Evolutionary conservation across 371 early-diverging fungal genomes (phyloP).

Genomic region (Mortierella sp.): DNA sequence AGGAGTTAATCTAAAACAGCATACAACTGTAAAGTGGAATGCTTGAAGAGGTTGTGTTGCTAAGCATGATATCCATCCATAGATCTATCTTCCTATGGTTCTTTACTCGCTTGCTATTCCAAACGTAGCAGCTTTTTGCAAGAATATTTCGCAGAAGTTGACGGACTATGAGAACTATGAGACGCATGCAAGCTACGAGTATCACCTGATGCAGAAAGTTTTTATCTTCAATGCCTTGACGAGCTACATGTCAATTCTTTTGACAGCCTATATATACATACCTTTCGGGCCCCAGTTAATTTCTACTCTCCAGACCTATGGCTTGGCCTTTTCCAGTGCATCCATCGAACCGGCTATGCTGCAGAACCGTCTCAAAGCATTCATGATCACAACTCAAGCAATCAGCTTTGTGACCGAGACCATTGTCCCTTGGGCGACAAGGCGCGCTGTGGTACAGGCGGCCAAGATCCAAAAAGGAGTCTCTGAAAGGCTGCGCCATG

Average conservation of each 20-base stretch:
- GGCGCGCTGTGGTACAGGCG: slow-evolving; percentile 59
- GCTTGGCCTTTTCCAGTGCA: slow-evolving; percentile 41
- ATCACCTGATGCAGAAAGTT: slow-evolving; percentile 82
- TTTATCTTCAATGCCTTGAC: slow-evolving; percentile 88
- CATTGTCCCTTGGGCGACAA: slow-evolving; percentile 74
- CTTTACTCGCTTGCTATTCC: slow-evolving; percentile 84
- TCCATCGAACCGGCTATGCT: slow-evolving; percentile 73
- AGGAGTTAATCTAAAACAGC: background rate
- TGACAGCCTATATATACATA: slow-evolving; percentile 90
- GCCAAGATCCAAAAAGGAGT: slow-evolving; percentile 53
- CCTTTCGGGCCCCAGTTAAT: slow-evolving; percentile 66
- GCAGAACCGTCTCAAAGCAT: slow-evolving; percentile 78
- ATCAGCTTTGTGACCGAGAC: slow-evolving; percentile 82
- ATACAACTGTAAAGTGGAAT: background rate
- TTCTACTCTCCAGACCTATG: slow-evolving; percentile 42
- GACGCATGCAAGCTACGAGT: slow-evolving; percentile 78
- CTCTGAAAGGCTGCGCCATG: slow-evolving; percentile 22
- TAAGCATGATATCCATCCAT: background rate
- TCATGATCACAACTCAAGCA: slow-evolving; percentile 87
- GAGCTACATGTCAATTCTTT: slow-evolving; percentile 83
- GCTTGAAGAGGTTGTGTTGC: background rate
- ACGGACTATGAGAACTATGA: slow-evolving; percentile 89
- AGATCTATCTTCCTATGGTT: slow-evolving; percentile 80
- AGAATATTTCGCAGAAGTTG: slow-evolving; percentile 68
- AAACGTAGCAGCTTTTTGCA: slow-evolving; percentile 76